Evolutionary conservation across 1,284 basidiomycete genomes (phyloP).

Genomic region (Prillingera fragicola): DNA sequence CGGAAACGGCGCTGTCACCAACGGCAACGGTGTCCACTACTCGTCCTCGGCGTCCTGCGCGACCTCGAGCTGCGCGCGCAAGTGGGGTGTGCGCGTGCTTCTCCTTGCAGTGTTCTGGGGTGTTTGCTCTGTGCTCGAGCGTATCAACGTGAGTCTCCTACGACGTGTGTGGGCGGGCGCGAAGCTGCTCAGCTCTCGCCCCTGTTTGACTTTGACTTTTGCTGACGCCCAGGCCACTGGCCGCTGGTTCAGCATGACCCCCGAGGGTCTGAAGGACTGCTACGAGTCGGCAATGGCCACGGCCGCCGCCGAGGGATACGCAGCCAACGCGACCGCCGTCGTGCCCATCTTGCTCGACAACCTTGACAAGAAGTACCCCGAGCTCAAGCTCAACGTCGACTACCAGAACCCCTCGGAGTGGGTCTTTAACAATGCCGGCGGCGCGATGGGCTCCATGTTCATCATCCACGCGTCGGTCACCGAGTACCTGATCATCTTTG

Average conservation of each 20-base stretch:
- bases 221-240: constrained; percentile 36
- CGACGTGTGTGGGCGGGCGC: background rate
- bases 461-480: constrained; percentile 91
- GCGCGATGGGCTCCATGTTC: constrained; percentile 96
- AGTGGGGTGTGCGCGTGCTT: constrained; percentile 18
- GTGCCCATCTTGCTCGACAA: constrained; percentile 60
- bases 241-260: constrained; percentile 67
- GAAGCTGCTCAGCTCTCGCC: background rate
- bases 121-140: constrained; percentile 25
- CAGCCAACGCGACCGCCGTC: constrained; percentile 54
- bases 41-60: too few species aligned
- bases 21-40: too few species aligned
- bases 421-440: constrained; percentile 97
- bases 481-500: constrained; percentile 79
- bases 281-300: constrained; percentile 64
- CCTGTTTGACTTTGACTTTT: background rate
- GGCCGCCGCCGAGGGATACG: constrained; percentile 32
- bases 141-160: constrained; percentile 29
- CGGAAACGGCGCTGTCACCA: too few species aligned
- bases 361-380: constrained; percentile 62
- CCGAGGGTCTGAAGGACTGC: constrained; percentile 59
- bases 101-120: constrained; percentile 25
- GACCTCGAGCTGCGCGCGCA: constrained; percentile 1
- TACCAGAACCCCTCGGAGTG: constrained; percentile 61
- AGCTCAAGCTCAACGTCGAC: constrained; percentile 60